Evolutionary conservation across 176 grass and related monocot species (phyloP), one percentile per base, ranked within the genome.

Genomic region (Avena sativa): DNA sequence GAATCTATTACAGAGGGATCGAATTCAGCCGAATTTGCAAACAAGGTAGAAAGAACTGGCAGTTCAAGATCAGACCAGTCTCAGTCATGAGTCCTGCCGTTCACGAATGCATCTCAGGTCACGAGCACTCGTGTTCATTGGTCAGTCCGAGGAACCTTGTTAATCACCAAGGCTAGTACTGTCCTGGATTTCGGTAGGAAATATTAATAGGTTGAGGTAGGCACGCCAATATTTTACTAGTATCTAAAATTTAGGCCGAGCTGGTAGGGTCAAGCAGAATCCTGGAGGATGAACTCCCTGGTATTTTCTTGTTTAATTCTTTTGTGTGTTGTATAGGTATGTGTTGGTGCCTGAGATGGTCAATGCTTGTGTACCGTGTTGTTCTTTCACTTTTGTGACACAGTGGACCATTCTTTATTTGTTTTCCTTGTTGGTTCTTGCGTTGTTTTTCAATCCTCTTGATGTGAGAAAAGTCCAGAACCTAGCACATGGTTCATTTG

Each of bases 1-100:
- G 93, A 95, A 63, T 85, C 88, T 36, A 91, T 86, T 19, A 84
- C 83, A 73, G 93, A 92, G 82, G 90, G 83, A 11, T 80, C 90
- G 11, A 92, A 82, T 71, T 92, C 90, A 0, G 63, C 73, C 3
- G 90, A 95, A 84, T 75, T 87, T 73, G 83, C 83, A 90, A 95
- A 88, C 83, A 90, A 90, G 74, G 86, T 83, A 25, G 93, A 89
- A 90, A 88, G 84, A 58, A 79, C 88, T 11, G 81, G 76, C 34
- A 92, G 86, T 65, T 60, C 78, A 4, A 92, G 74, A 86, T 94
- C 87, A 15, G 90, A 90, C 53, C 25, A 83, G 49, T 83, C 86
- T 52, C 79, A 88, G 76, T 66, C 79, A 20, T 92, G 79, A 94
- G 64, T 71, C 40, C 8, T 32, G 74, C 17, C 26, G 47, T 76